phyloP scores from a whole-genome alignment of 257 asterid genomes.

The Solanum tarapatanum region DNA sequence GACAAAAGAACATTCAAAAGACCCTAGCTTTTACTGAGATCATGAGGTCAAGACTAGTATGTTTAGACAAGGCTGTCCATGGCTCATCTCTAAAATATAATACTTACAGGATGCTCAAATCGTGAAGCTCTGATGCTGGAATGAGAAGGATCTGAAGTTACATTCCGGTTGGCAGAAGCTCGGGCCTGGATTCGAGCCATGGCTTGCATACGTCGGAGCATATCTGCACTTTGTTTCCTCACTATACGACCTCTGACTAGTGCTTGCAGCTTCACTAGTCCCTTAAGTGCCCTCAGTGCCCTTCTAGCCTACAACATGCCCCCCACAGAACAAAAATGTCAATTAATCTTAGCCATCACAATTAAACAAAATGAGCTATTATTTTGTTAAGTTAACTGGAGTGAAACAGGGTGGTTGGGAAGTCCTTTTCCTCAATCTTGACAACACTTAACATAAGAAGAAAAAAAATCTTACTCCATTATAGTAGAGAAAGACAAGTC shows the following conservation, averaged over 20 bases:
- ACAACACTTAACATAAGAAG: not conserved
- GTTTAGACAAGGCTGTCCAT: not conserved
- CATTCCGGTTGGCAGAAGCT: conserved; percentile 58
- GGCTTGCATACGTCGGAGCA: conserved; percentile 90
- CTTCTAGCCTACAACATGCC: conserved; percentile 62
- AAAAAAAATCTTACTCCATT: not conserved
- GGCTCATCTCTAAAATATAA: not conserved
- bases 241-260: conserved; percentile 84
- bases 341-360: not conserved
- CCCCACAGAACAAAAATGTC: not conserved
- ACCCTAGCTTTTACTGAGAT: not conserved
- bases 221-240: conserved; percentile 76
- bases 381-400: not conserved
- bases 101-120: conserved; percentile 35
- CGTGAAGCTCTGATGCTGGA: conserved; percentile 11
- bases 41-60: not conserved
- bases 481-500: not conserved
- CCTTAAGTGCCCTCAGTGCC: conserved; percentile 86
- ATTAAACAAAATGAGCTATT: not conserved
- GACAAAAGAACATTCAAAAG: not conserved
- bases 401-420: not conserved
- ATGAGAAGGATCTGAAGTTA: conserved; percentile 22
- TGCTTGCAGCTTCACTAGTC: conserved; percentile 93
- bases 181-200: conserved; percentile 96
- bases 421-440: not conserved